phyloP scores from a whole-genome alignment of 176 grass and related monocot species.

The sorghum (Sorghum bicolor) region DNA sequence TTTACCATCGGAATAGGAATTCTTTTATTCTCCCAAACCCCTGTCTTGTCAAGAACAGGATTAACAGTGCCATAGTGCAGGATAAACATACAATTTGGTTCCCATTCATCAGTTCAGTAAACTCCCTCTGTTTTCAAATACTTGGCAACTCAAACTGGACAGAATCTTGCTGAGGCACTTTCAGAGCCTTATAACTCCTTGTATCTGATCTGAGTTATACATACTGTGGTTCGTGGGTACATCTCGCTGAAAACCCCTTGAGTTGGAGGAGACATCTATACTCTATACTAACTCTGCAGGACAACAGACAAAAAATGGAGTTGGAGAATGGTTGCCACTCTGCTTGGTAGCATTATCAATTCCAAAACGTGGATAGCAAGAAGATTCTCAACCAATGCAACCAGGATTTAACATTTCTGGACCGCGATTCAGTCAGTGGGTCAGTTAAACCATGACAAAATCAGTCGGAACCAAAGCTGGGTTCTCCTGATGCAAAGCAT shows the following conservation, averaged over 20 bases:
- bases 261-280: neutral
- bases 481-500: conserved; percentile 66
- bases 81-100: conserved; percentile 44
- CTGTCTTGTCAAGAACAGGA: conserved; percentile 47
- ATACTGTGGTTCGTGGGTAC: neutral
- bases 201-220: neutral
- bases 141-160: conserved; percentile 32
- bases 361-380: neutral
- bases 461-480: conserved; percentile 38
- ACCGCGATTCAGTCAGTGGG: neutral
- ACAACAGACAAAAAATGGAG: conserved; percentile 4
- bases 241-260: neutral
- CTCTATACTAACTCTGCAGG: neutral
- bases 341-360: neutral
- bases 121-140: conserved; percentile 17
- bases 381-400: neutral
- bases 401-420: neutral
- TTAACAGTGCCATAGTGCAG: conserved; percentile 24
- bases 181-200: conserved; percentile 1
- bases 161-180: conserved; percentile 37
- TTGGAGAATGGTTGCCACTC: neutral
- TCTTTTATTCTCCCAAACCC: neutral
- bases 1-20: conserved; percentile 3
- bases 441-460: conserved; percentile 42
- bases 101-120: conserved; percentile 50